These are phyloP conservation scores for Colletotrichum graminicola DNA, from an alignment of 2,329 filamentous ascomycete genomes.

Conservation along the genomic window DNA sequence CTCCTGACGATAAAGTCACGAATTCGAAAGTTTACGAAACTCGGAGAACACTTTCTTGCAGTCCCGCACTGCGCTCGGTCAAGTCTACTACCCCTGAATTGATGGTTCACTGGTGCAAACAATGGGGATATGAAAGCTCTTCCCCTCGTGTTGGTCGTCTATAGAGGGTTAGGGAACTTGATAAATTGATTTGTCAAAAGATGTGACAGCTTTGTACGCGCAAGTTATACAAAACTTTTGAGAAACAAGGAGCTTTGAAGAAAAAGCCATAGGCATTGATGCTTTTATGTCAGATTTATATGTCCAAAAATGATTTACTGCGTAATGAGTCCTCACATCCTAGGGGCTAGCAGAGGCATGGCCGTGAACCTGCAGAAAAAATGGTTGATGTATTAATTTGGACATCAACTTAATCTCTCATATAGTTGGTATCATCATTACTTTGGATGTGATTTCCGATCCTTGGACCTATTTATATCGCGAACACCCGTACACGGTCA, in stretches of 20 bases:
- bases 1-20: not conserved
- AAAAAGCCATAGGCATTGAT: not conserved
- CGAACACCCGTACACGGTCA: not conserved
- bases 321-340: not conserved
- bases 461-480: not conserved
- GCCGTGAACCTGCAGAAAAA: not conserved
- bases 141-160: constrained; percentile 17
- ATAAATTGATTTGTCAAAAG: not conserved
- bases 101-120: constrained; percentile 62
- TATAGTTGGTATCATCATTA: too few species aligned
- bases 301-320: not conserved
- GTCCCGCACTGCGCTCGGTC: constrained; percentile 56
- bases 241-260: not conserved
- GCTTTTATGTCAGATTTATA: not conserved
- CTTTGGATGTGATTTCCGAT: not conserved
- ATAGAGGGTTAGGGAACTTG: not conserved
- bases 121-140: constrained; percentile 54
- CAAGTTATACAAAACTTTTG: not conserved
- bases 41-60: constrained; percentile 53
- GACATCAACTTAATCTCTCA: too few species aligned
- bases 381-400: not conserved
- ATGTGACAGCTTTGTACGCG: too few species aligned
- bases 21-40: constrained; percentile 54
- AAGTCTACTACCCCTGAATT: constrained; percentile 57
- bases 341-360: not conserved